A percentile compares a stretch with the other conserved stretches of the same genome.
These are phyloP conservation scores for Nemania sp. DNA, from an alignment of 2,329 filamentous ascomycete genomes.

Conservation along the genomic window DNA sequence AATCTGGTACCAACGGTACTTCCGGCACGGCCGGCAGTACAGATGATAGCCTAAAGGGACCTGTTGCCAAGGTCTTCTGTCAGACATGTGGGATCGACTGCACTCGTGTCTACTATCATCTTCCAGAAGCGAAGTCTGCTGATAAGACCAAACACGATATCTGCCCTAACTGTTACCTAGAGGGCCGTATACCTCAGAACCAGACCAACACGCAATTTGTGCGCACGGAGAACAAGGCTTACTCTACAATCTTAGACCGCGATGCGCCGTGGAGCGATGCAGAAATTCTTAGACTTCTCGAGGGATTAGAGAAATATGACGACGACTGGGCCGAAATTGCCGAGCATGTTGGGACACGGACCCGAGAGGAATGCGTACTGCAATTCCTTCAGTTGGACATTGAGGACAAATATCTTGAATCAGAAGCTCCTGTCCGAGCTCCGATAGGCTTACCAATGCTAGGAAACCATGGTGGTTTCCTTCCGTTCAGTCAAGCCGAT, in stretches of 20 bases:
- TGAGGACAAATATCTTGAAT: conserved; percentile 93
- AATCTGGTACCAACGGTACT: conserved; percentile 69
- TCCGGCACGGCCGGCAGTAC: conserved; percentile 45
- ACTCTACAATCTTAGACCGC: conserved; percentile 76
- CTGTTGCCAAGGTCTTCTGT: conserved; percentile 76
- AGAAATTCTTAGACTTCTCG: conserved; percentile 84
- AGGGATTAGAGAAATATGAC: conserved; percentile 89
- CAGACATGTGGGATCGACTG: conserved; percentile 93
- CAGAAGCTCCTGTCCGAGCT: conserved; percentile 61
- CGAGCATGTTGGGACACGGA: conserved; percentile 88
- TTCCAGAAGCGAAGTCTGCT: conserved; percentile 57
- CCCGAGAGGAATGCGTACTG: conserved; percentile 92
- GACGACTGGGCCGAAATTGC: conserved; percentile 95
- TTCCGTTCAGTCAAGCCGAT: conserved; percentile 89
- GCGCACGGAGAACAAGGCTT: conserved; percentile 85
- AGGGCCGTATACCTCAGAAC: conserved; percentile 79
- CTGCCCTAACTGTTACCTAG: conserved; percentile 87
- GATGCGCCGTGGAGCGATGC: conserved; percentile 90
- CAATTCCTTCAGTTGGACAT: conserved; percentile 97
- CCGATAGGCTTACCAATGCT: conserved; percentile 66
- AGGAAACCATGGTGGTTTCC: conserved; percentile 73
- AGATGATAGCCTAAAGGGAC: conserved; percentile 66
- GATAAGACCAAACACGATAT: conserved; percentile 79
- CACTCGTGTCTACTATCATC: conserved; percentile 65
- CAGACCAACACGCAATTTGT: conserved; percentile 81